These are phyloP conservation scores for Colletotrichum orchidophilum DNA, from an alignment of 2,329 filamentous ascomycete genomes.

Conservation along the genomic window DNA sequence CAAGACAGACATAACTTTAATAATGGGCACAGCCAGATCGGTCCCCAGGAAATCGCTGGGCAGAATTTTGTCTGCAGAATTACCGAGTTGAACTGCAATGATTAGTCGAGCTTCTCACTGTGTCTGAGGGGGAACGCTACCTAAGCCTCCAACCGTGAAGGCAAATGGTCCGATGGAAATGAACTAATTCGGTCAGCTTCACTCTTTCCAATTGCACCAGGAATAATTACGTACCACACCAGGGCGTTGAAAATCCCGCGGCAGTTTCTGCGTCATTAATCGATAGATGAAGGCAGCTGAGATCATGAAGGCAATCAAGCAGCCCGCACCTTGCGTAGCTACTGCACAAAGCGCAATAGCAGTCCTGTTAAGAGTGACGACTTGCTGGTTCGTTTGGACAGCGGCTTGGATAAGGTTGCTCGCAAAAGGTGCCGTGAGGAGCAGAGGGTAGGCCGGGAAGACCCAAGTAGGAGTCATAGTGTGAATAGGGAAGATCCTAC, in stretches of 20 bases:
- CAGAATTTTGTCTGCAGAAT: conserved; percentile 52
- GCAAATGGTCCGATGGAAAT: conserved; percentile 82
- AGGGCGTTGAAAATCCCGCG: conserved; percentile 77
- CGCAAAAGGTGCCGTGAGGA: conserved; percentile 80
- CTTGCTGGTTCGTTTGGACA: conserved; percentile 36
- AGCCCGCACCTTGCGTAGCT: conserved; percentile 63
- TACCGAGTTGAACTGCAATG: conserved; percentile 53
- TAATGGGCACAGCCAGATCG: conserved; percentile 52
- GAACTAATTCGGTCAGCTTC: conserved; percentile 58
- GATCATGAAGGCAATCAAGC: conserved; percentile 76
- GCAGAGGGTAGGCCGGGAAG: conserved; percentile 83
- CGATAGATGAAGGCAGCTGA: conserved; percentile 86
- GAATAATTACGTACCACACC: conserved; percentile 65
- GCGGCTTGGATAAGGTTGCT: conserved; percentile 61
- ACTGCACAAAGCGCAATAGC: conserved; percentile 60
- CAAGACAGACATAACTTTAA: conserved; percentile 65
- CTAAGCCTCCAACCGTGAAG: conserved; percentile 59
- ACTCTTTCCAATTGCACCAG: not conserved
- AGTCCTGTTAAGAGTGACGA: conserved; percentile 48
- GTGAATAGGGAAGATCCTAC: conserved; percentile 70
- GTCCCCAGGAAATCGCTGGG: conserved; percentile 53
- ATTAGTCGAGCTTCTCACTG: not conserved
- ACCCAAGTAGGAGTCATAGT: conserved; percentile 92
- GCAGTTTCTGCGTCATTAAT: conserved; percentile 88
- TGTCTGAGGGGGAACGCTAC: conserved; percentile 36